A percentile compares a stretch with the other conserved stretches of the same genome.
phyloP scores from a whole-genome alignment of 1,284 basidiomycete species.

The Cryptococcus sp. region DNA sequence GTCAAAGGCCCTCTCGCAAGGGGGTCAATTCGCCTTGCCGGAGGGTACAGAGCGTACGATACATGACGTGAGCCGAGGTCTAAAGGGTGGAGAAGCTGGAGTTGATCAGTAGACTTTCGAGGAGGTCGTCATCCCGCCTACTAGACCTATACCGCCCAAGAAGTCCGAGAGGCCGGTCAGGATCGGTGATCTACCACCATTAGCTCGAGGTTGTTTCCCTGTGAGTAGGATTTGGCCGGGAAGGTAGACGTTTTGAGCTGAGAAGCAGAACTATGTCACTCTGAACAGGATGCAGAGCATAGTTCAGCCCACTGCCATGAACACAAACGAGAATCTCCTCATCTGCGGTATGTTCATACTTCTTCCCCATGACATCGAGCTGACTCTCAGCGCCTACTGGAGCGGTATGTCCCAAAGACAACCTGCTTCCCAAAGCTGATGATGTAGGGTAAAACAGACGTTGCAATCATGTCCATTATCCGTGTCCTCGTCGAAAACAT shows the following conservation, averaged over 20 bases:
- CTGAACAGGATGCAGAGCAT: slow-evolving; percentile 96
- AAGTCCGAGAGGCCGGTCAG: slow-evolving; percentile 66
- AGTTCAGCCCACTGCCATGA: slow-evolving; percentile 88
- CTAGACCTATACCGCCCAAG: slow-evolving; percentile 70
- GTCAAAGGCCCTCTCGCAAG: slow-evolving; percentile 67
- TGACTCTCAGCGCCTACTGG: slow-evolving; percentile 72
- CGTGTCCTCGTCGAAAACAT: slow-evolving; percentile 73
- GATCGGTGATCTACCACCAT: slow-evolving; percentile 67
- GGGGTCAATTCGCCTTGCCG: slow-evolving; percentile 71
- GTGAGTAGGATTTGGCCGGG: slow-evolving; percentile 50
- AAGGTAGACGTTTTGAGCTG: too few species aligned
- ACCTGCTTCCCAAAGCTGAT: slow-evolving; percentile 10
- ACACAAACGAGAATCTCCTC: slow-evolving; percentile 92
- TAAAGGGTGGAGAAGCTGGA: slow-evolving; percentile 24
- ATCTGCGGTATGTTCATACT: slow-evolving; percentile 68
- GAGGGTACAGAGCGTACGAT: slow-evolving; percentile 68
- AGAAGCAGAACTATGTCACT: slow-evolving; percentile 69
- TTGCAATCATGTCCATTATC: slow-evolving; percentile 90
- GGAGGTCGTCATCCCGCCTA: slow-evolving; percentile 86
- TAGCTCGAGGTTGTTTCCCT: slow-evolving; percentile 82
- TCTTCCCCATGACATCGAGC: not conserved
- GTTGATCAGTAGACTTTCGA: slow-evolving; percentile 49
- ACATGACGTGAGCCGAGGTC: slow-evolving; percentile 54
- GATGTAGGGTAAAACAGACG: slow-evolving; percentile 91
- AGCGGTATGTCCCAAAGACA: slow-evolving; percentile 58